Conservation (phyloP, 2,329 filamentous ascomycete genomes). For the Berkeleyomyces rouxiae region DNA sequence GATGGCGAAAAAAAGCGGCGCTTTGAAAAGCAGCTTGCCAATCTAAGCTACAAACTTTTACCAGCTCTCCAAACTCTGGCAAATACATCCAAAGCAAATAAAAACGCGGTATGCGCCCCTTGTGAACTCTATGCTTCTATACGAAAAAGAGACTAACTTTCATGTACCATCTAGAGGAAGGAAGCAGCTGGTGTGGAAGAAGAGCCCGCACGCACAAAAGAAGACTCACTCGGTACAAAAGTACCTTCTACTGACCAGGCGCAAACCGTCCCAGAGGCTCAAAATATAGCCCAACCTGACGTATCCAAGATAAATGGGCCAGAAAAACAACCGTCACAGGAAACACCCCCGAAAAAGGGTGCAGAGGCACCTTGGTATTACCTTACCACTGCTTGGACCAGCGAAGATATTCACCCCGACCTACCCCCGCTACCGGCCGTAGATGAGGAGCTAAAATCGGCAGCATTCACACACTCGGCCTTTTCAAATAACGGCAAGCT, state of each 20-base stretch:
- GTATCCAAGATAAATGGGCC: neutral
- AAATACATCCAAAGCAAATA: slow-evolving; percentile 2
- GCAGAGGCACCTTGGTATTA: slow-evolving; percentile 15
- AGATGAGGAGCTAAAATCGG: slow-evolving; percentile 40
- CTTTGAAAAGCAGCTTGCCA: slow-evolving; percentile 14
- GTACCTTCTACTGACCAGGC: neutral
- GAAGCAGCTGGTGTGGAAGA: neutral
- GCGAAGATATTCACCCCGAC: slow-evolving; percentile 28
- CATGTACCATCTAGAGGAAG: neutral
- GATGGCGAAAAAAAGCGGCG: slow-evolving; percentile 15
- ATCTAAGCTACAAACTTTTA: slow-evolving; percentile 18
- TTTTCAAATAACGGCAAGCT: slow-evolving; percentile 20
- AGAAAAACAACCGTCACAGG: neutral
- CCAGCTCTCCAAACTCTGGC: slow-evolving; percentile 18
- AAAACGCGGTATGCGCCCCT: neutral
- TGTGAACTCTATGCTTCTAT: neutral
- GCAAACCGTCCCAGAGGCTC: neutral
- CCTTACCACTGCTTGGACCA: slow-evolving; percentile 32
- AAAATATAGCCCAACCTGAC: neutral
- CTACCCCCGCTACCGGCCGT: slow-evolving; percentile 47
- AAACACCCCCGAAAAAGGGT: slow-evolving; percentile 1
- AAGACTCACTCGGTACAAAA: neutral
- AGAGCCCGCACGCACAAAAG: neutral
- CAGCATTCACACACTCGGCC: slow-evolving; percentile 52
- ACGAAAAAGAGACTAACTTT: neutral